These are phyloP conservation scores for Penicillium steckii DNA, from an alignment of 495 filamentous ascomycete genomes.

Conservation along the genomic window DNA sequence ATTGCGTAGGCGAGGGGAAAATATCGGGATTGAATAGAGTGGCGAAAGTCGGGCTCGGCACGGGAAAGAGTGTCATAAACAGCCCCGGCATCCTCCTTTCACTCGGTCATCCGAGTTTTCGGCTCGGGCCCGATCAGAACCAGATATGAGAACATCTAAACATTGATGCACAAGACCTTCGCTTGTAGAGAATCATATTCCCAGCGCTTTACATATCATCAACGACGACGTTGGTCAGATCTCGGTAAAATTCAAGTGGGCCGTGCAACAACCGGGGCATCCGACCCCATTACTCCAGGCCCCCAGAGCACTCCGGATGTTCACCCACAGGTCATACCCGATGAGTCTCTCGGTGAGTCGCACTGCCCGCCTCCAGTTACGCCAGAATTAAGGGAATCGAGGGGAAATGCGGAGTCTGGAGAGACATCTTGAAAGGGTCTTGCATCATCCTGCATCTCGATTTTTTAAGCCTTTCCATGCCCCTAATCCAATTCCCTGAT, in stretches of 20 bases:
- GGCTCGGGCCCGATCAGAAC: background rate
- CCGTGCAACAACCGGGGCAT: conserved; percentile 7
- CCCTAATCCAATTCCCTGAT: too few species aligned
- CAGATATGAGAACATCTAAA: background rate
- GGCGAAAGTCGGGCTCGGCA: conserved; percentile 14
- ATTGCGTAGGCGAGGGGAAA: conserved; percentile 6
- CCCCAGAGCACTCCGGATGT: conserved; percentile 13
- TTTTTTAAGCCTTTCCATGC: too few species aligned
- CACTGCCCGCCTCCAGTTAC: conserved; percentile 3
- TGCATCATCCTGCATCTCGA: background rate
- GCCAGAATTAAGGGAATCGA: conserved; percentile 1
- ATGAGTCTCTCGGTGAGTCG: conserved; percentile 23
- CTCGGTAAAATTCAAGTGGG: conserved; percentile 6
- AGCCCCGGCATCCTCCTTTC: background rate
- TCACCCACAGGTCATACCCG: conserved; percentile 11
- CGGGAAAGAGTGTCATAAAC: background rate
- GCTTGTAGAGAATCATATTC: too few species aligned
- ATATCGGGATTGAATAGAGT: conserved; percentile 4
- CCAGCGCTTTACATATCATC: too few species aligned
- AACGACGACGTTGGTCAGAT: background rate
- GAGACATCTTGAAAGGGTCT: conserved; percentile 1
- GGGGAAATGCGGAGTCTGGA: conserved; percentile 26
- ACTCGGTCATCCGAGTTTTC: background rate
- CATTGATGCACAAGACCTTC: too few species aligned
- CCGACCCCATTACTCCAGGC: conserved; percentile 26